Base-by-base conservation (phyloP, 331 rosid genomes). In the Acacia pycnantha region DNA sequence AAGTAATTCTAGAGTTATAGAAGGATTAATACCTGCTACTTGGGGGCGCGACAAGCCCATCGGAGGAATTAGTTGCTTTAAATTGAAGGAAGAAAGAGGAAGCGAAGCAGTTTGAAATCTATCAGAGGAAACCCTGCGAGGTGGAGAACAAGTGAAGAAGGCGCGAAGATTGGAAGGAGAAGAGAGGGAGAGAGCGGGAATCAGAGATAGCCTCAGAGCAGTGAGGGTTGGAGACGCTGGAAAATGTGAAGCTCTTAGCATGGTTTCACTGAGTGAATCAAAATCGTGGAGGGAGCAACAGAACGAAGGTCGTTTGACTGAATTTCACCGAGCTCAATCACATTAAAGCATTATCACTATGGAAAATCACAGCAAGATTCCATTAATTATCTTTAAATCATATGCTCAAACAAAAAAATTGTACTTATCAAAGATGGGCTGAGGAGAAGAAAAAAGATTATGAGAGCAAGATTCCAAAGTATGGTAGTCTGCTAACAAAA, bases 1-100 rank as follows among this genome's bases (percentile, higher is more conserved):
- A 71, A 76, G 19, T 2, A 18, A 76, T 59, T 46, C 1, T 50
- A 61, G 79, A 86, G 29, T n/a, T 76, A 82, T 18, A 21, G 47
- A 75, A 15, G 40, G 27, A 76, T 14, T 43, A 29, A 59, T 56
- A 92, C 93, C 93, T 82, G 86, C 18, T 48, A 78, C 59, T 37
- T 78, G 85, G 74, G 78, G 75, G 77, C 75, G 40, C 35, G 82
- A 75, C 81, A n/a, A 70, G 18, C 37, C 82, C 26, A 50, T 11
- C 69, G 61, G 29, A 19, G 88, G 82, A 65, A 51, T 50, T 8
- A 73, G 16, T 54, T 35, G 82, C n/a, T 82, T 81, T 67, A 67
- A 40, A 74, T 56, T 64, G 29, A 66, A 82, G 81, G 88, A 81
- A 10, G 84, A 13, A 22, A 66, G 74, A 62, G 85, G 77, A 40